Evolutionary conservation across 805 yeast species (phyloP).

Genomic region (Wickerhamiella siamensis): DNA sequence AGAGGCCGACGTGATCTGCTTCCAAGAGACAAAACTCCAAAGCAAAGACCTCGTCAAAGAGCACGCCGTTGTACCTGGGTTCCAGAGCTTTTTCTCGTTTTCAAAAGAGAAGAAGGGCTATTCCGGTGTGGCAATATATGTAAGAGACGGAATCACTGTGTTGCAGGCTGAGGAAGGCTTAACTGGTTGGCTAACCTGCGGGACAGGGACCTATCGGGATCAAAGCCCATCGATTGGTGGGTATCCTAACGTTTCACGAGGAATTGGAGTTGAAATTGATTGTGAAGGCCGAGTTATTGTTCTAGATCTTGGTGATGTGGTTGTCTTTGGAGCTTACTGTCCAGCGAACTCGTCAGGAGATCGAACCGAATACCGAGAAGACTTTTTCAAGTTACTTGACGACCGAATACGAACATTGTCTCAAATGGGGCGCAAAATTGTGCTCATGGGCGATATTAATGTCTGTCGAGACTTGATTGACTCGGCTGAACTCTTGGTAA

Average conservation of each 20-base stretch:
- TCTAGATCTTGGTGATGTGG: constrained; percentile 41
- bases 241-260: constrained; percentile 34
- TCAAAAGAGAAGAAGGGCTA: constrained; percentile 67
- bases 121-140: constrained; percentile 79
- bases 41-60: constrained; percentile 32
- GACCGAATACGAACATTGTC: constrained; percentile 43
- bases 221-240: constrained; percentile 48
- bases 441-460: constrained; percentile 82
- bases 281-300: constrained; percentile 74
- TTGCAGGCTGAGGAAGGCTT: constrained; percentile 80
- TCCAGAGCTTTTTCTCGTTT: constrained; percentile 49
- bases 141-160: constrained; percentile 40
- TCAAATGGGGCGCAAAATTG: constrained; percentile 47
- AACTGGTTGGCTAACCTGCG: constrained; percentile 39
- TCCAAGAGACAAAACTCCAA: constrained; percentile 75
- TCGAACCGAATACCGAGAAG: constrained; percentile 44
- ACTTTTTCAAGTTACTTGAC: constrained; percentile 45
- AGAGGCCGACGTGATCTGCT: constrained; percentile 61
- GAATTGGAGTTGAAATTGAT: constrained; percentile 40
- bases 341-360: constrained; percentile 79
- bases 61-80: constrained; percentile 42
- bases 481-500: constrained; percentile 32
- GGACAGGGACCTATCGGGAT: constrained; percentile 14
- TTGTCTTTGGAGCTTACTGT: constrained; percentile 53
- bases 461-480: constrained; percentile 70